phyloP scores from a whole-genome alignment of 345 rosid genomes.

The Mallotus nudiflorus region DNA sequence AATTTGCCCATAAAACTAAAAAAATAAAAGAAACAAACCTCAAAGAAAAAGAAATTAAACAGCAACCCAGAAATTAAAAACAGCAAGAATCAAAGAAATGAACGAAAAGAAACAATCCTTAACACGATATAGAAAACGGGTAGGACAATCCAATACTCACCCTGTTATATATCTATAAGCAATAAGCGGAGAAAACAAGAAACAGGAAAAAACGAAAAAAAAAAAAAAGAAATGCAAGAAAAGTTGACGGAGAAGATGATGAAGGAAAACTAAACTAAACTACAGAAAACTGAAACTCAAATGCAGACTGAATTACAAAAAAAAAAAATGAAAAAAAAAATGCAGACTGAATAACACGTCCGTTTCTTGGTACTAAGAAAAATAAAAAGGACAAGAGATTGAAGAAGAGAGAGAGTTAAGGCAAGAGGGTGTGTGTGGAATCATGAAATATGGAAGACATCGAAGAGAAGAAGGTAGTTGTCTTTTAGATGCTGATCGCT shows the following conservation, averaged over 20 bases:
- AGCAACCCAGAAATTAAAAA: conserved; percentile 31
- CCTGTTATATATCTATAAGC: conserved; percentile 30
- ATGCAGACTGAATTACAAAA: neutral
- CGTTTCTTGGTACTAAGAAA: too few species aligned
- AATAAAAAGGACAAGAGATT: conserved; percentile 24
- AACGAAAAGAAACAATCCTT: neutral
- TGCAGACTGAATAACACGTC: neutral
- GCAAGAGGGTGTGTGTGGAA: too few species aligned
- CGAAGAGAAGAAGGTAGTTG: too few species aligned
- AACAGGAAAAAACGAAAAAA: conserved; percentile 8
- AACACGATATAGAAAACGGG: conserved; percentile 1
- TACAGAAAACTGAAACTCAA: neutral
- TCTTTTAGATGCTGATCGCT: too few species aligned
- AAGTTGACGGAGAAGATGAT: conserved; percentile 47
- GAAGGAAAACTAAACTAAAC: neutral
- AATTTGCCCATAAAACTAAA: neutral
- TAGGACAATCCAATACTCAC: conserved; percentile 4
- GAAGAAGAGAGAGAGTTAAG: conserved; percentile 2
- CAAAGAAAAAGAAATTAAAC: conserved; percentile 16
- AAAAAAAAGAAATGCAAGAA: conserved; percentile 12
- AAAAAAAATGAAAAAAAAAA: neutral
- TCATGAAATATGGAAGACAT: too few species aligned
- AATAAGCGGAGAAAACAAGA: conserved; percentile 38
- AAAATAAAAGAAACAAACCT: conserved; percentile 8
- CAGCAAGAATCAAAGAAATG: neutral